Evolutionary conservation across 345 rosid species (phyloP), one percentile per base, ranked within the genome.

Genomic region (Turritis glabra): DNA sequence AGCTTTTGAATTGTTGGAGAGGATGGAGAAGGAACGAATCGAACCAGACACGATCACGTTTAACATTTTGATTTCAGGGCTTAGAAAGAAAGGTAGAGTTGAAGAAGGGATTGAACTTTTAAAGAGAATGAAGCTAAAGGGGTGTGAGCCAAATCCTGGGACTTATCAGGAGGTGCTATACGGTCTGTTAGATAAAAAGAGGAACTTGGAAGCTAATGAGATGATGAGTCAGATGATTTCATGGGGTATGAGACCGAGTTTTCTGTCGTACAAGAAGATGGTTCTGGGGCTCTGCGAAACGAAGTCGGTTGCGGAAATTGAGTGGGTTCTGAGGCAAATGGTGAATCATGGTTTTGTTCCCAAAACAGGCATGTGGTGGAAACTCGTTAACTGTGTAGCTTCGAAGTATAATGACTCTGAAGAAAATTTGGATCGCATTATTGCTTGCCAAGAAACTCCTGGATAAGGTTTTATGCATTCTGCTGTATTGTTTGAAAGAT

Each of bases 31-130:
- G n/a, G 93, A 84, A 67, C 84, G 86, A 5, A 78, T 91, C 11
- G 89, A 84, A 4, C 89, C 89, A 0, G 98, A 94, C 40, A 78
- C 93, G 0, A 75, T 94, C 81, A 82, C 86, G 4, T 94, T 87
- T 21, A 94, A 94, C 75, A 87, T 91, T 54, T n/a, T 94, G 89
- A 88, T 94, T 44, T 89, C 92, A 4, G 97, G 97, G 3, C 82
- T 88, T 15, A 85, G 98, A 78, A 94, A 86, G 81, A 82, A 81
- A 75, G 89, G 90, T 43, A 90, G 83, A 71, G 82, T 93, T 64
- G 85, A 83, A 32, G 92, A 93, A 40, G 94, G 86, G 59, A 71
- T 87, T 82, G 71, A 79, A 64, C 56, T 89, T 11, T 63, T 94
- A 79, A 81, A 85, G 82, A 73, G 65, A 43, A 90, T 94, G 96